A percentile compares a stretch with the other conserved stretches of the same genome.
Evolutionary conservation across 2,329 filamentous ascomycete species (phyloP).

Genomic region (Diaporthe citriasiana): DNA sequence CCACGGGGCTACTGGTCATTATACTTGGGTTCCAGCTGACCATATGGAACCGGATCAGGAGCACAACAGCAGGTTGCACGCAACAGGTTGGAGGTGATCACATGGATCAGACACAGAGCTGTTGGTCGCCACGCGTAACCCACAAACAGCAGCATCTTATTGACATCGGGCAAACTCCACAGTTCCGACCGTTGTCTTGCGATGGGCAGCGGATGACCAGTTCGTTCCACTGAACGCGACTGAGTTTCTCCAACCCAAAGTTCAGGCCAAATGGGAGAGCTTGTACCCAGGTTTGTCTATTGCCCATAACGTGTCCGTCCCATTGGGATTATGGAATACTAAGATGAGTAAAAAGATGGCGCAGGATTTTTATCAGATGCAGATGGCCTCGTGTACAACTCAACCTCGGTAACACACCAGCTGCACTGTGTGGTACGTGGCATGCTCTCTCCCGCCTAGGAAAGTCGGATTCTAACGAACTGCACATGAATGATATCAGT

Average conservation of each 20-base stretch:
- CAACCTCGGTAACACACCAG: conserved; percentile 58
- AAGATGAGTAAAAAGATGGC: conserved; percentile 7
- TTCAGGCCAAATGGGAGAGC: conserved; percentile 55
- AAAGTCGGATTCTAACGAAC: not conserved
- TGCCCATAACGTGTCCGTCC: no score
- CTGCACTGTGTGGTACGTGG: conserved; percentile 55
- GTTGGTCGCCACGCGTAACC: conserved; percentile 45
- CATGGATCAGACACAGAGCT: conserved; percentile 53
- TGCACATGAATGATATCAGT: conserved; percentile 43
- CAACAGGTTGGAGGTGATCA: conserved; percentile 57
- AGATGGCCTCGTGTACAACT: conserved; percentile 53
- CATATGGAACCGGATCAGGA: conserved; percentile 43
- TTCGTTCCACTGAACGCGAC: conserved; percentile 56
- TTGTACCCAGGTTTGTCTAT: conserved; percentile 54
- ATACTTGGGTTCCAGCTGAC: conserved; percentile 48
- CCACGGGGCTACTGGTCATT: conserved; percentile 50
- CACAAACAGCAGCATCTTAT: no score
- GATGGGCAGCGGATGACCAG: conserved; percentile 55
- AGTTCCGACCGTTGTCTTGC: conserved; percentile 56
- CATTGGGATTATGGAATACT: not conserved
- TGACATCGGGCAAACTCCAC: not conserved
- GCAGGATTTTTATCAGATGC: conserved; percentile 35
- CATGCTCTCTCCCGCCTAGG: not conserved
- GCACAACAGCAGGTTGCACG: conserved; percentile 8
- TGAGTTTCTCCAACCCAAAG: conserved; percentile 55